Percentiles rank a stretch among this genome's conserved stretches.
Evolutionary conservation across 495 filamentous ascomycete species (phyloP).

Genomic region (Xylaria palmicola): DNA sequence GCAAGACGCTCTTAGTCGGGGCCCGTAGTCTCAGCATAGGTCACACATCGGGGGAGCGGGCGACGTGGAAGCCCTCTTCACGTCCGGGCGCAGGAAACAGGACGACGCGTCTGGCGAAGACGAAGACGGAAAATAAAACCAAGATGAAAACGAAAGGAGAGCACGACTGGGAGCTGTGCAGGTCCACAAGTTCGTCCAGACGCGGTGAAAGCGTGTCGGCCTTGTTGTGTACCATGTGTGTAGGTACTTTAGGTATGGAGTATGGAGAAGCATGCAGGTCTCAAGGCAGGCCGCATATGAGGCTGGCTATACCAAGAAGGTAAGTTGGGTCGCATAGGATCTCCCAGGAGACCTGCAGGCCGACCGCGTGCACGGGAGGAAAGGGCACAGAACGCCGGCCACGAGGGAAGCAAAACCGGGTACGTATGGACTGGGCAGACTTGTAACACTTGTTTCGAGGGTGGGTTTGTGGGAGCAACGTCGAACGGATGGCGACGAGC

Average conservation of each 20-base stretch:
- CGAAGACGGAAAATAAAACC: neutral
- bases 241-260: neutral
- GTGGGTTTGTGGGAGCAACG: neutral
- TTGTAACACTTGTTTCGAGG: conserved; percentile 29
- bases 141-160: neutral
- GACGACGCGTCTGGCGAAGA: conserved; percentile 5
- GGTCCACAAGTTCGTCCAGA: conserved; percentile 1
- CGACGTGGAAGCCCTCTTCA: conserved; percentile 3
- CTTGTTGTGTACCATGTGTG: too few relatives aligned
- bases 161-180: neutral
- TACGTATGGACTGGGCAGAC: conserved; percentile 9
- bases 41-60: neutral
- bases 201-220: conserved; percentile 5
- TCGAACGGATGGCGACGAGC: conserved; percentile 21
- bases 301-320: conserved; percentile 2
- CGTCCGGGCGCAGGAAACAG: neutral
- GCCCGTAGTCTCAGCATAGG: neutral
- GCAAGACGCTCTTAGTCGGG: neutral
- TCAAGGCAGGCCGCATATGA: conserved; percentile 25
- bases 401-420: neutral
- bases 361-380: conserved; percentile 18
- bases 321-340: conserved; percentile 1
- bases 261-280: conserved; percentile 20
- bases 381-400: too few relatives aligned
- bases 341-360: conserved; percentile 25